Percentiles rank a stretch among this genome's conserved stretches.
phyloP scores from a whole-genome alignment of 2,329 filamentous ascomycete genomes.

The Penicillium griseofulvum region DNA sequence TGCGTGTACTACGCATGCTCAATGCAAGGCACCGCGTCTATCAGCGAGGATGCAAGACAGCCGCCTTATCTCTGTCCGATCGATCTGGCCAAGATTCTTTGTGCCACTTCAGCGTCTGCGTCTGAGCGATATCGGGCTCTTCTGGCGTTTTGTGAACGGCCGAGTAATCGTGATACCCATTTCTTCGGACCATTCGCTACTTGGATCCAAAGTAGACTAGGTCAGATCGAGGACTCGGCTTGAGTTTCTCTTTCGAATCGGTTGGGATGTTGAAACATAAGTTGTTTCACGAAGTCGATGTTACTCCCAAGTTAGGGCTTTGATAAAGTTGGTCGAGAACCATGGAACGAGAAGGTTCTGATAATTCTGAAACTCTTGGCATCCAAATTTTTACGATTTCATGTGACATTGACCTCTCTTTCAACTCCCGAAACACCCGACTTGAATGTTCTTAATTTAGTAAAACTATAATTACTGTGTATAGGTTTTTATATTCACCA shows the following conservation, averaged over 20 bases:
- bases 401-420: too few relatives aligned
- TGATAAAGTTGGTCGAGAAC: not conserved
- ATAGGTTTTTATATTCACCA: too few relatives aligned
- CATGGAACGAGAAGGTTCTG: not conserved
- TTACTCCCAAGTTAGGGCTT: not conserved
- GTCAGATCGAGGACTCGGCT: not conserved
- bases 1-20: slow-evolving; percentile 49
- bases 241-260: too few relatives aligned
- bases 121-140: slow-evolving; percentile 21
- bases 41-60: slow-evolving; percentile 33
- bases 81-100: slow-evolving; percentile 27
- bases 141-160: slow-evolving; percentile 21
- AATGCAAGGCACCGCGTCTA: slow-evolving; percentile 34
- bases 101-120: slow-evolving; percentile 19
- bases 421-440: too few relatives aligned
- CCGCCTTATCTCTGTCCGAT: slow-evolving; percentile 36
- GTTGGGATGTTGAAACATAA: not conserved
- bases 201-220: slow-evolving; percentile 15
- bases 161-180: slow-evolving; percentile 8
- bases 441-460: too few relatives aligned
- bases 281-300: not conserved
- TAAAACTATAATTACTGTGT: too few relatives aligned
- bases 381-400: too few relatives aligned
- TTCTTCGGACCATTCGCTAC: slow-evolving; percentile 25
- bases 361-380: not conserved